A percentile compares a stretch with the other conserved stretches of the same genome.
These are phyloP conservation scores for Vanrija sp. DNA, from an alignment of 1,284 basidiomycete species.

Conservation along the genomic window DNA sequence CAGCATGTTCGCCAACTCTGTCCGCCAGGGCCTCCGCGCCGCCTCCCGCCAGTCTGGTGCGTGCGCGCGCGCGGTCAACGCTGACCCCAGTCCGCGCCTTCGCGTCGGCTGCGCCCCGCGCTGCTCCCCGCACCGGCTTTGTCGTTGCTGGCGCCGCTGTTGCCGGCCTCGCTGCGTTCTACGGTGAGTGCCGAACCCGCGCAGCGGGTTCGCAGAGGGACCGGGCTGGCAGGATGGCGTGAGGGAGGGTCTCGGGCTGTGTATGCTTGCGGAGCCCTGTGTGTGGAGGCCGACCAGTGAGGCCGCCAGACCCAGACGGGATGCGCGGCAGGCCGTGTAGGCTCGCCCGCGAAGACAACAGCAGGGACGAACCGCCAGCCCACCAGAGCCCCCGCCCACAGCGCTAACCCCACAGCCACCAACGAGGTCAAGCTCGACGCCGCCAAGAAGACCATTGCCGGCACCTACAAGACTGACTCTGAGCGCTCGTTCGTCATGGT, in stretches of 20 bases:
- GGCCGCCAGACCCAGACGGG: no score
- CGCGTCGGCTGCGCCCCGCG: conserved; percentile 10
- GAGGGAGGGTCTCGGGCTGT: no score
- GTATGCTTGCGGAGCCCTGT: no score
- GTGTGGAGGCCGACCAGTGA: no score
- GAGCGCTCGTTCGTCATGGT: conserved; percentile 53
- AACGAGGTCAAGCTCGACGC: conserved; percentile 41
- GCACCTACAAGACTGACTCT: conserved; percentile 48
- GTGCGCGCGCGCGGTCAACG: conserved; percentile 12
- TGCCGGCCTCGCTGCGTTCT: conserved; percentile 35
- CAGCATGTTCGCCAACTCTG: conserved; percentile 40
- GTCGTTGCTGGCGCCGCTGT: conserved; percentile 29
- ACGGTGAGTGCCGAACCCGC: conserved; percentile 28
- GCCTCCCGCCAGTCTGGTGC: conserved; percentile 43
- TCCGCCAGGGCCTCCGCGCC: conserved; percentile 41
- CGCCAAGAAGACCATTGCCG: conserved; percentile 48
- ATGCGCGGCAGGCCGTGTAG: no score
- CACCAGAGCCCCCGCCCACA: not conserved
- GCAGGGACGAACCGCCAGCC: no score
- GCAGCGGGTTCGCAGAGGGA: no score
- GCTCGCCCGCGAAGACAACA: no score
- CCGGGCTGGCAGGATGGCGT: no score
- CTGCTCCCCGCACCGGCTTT: conserved; percentile 23
- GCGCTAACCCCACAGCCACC: conserved; percentile 12
- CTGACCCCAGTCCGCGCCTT: not conserved